Conservation (phyloP, 75 land plant species). For the Picea sitchensis region DNA sequence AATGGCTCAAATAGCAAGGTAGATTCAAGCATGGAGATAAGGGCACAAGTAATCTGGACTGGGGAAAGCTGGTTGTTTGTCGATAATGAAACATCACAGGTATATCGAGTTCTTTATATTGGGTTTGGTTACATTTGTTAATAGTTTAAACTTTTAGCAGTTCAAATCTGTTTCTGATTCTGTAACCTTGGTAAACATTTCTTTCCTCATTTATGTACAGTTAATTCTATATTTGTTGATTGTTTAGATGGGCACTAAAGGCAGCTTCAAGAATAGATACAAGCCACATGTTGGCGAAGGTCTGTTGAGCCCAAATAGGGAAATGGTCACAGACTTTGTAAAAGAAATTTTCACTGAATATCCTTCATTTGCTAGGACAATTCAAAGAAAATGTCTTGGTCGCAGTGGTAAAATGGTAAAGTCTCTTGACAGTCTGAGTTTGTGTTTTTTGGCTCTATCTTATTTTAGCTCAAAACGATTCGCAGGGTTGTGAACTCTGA, state of each 20-base stretch:
- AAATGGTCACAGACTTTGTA: conserved; percentile 15
- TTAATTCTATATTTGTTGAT: not conserved
- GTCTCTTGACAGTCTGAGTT: not conserved
- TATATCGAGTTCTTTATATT: not conserved
- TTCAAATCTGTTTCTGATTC: conserved; percentile 4
- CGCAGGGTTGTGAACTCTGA: not conserved
- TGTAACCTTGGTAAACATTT: not conserved
- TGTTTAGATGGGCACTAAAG: conserved; percentile 7
- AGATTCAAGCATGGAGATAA: conserved; percentile 7
- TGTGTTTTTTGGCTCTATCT: conserved; percentile 1
- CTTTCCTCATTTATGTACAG: not conserved
- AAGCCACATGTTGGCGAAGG: conserved; percentile 27
- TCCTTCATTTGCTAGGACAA: conserved; percentile 32
- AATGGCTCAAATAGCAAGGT: conserved; percentile 6
- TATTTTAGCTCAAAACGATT: not conserved
- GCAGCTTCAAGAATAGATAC: conserved; percentile 6
- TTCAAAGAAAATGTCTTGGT: conserved; percentile 23
- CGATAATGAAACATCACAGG: not conserved
- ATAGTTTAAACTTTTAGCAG: not conserved
- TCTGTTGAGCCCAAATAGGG: conserved; percentile 23
- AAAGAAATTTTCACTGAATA: conserved; percentile 16
- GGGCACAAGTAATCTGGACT: conserved; percentile 7
- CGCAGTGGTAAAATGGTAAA: conserved; percentile 25
- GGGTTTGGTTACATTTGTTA: not conserved
- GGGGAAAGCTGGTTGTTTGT: conserved; percentile 9